Evolutionary conservation across 1,284 basidiomycete genomes (phyloP).

Genomic region (Puccinia hordei): DNA sequence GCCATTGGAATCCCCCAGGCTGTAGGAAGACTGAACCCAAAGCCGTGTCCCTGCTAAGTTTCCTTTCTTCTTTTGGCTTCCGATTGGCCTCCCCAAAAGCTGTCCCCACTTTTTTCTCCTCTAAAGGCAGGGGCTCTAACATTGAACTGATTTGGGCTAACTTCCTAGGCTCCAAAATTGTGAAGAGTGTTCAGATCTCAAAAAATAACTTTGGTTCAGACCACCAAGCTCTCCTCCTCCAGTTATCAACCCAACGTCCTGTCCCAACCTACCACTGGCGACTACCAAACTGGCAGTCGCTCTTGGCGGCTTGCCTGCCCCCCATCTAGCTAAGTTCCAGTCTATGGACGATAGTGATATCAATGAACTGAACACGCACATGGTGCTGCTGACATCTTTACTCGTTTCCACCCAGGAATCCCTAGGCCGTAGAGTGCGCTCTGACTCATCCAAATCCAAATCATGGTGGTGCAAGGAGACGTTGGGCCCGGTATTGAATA

Average conservation of each 20-base stretch:
- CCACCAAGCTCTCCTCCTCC: background rate
- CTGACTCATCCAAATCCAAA: background rate
- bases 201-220: background rate
- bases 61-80: background rate
- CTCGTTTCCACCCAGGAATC: too few relatives aligned
- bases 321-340: too few relatives aligned
- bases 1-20: background rate
- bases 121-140: background rate
- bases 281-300: too few relatives aligned
- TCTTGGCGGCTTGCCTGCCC: too few relatives aligned
- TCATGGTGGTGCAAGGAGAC: background rate
- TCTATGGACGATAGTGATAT: too few relatives aligned
- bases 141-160: background rate
- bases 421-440: too few relatives aligned
- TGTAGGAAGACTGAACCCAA: background rate
- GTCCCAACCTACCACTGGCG: too few relatives aligned
- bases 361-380: too few relatives aligned
- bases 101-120: background rate
- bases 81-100: background rate
- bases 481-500: background rate
- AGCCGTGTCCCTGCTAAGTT: background rate
- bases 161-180: background rate
- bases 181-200: background rate
- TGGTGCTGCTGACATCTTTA: too few relatives aligned
- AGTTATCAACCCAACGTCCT: too few relatives aligned